Conservation (phyloP, 2,329 filamentous ascomycete species). For the Pezicula radicicola region DNA sequence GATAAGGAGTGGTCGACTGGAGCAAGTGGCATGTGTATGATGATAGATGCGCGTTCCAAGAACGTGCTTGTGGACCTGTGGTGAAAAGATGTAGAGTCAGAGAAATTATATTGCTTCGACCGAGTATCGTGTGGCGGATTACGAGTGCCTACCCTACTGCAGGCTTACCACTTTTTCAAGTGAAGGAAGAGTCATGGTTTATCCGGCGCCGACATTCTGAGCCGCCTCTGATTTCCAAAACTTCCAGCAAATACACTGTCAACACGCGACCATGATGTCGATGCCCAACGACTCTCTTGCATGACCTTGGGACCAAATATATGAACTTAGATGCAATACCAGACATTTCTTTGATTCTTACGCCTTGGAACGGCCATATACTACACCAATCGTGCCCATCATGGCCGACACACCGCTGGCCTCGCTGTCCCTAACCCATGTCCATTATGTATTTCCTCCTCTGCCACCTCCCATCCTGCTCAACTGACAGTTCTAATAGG, state of each 20-base stretch:
- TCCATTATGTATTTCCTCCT: conserved; percentile 76
- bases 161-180: too few species aligned
- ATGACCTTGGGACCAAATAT: too few species aligned
- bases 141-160: too few species aligned
- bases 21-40: conserved; percentile 14
- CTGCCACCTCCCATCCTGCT: background rate
- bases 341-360: background rate
- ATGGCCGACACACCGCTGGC: conserved; percentile 60
- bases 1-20: conserved; percentile 5
- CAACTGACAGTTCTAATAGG: conserved; percentile 45
- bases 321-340: too few species aligned
- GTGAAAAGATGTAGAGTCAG: background rate
- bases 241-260: too few species aligned
- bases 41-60: background rate
- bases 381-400: conserved; percentile 2
- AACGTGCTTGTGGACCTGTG: background rate
- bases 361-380: background rate
- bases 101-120: background rate
- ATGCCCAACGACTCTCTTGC: too few species aligned
- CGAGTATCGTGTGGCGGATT: too few species aligned
- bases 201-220: too few species aligned
- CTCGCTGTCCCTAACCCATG: conserved; percentile 91
- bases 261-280: too few species aligned
- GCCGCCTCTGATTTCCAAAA: too few species aligned
- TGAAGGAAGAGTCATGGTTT: too few species aligned